These are phyloP conservation scores for Serendipita sp. DNA, from an alignment of 1,284 basidiomycete species.

Conservation along the genomic window DNA sequence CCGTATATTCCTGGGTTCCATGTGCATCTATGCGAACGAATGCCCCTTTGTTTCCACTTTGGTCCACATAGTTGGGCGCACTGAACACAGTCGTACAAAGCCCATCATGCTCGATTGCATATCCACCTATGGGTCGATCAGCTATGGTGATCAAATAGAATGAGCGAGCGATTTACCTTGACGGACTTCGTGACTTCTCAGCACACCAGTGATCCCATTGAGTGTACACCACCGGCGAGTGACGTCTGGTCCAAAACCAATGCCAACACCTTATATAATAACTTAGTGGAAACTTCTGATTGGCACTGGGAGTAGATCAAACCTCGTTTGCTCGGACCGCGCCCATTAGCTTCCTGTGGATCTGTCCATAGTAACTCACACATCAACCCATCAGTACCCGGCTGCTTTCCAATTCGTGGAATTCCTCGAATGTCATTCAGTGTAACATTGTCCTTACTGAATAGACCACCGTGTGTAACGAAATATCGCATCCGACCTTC, in stretches of 20 bases:
- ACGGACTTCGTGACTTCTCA: conserved; percentile 95
- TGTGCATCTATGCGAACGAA: conserved; percentile 27
- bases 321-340: conserved; percentile 91
- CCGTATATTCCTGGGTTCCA: background rate
- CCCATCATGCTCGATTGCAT: conserved; percentile 80
- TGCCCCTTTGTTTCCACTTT: conserved; percentile 67
- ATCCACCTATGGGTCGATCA: conserved; percentile 43
- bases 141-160: conserved; percentile 3
- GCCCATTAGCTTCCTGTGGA: conserved; percentile 79
- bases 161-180: conserved; percentile 42
- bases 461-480: conserved; percentile 91
- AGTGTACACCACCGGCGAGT: conserved; percentile 77
- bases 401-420: conserved; percentile 77
- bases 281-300: background rate
- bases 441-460: conserved; percentile 87
- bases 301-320: background rate
- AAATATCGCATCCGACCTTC: conserved; percentile 83
- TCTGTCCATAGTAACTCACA: conserved; percentile 77
- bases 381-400: conserved; percentile 92
- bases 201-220: conserved; percentile 78
- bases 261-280: conserved; percentile 66
- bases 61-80: conserved; percentile 75
- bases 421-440: conserved; percentile 86
- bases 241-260: conserved; percentile 91
- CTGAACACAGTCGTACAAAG: conserved; percentile 81